Conservation (phyloP, 768 basidiomycete genomes). For the Suillus spraguei region DNA sequence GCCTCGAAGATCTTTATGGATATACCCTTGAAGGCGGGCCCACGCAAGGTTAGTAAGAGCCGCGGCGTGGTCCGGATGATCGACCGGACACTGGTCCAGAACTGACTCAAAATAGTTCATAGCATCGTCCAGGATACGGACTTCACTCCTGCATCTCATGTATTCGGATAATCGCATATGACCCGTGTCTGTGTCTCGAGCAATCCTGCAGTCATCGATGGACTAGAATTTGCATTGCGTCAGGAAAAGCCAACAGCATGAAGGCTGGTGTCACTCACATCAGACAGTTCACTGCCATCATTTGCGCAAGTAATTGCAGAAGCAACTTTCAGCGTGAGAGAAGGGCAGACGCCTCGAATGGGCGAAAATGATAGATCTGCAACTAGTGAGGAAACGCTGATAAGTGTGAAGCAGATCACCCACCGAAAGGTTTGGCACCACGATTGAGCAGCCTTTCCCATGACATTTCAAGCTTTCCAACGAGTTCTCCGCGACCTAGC, state of each 20-base stretch:
- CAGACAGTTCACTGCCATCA: background rate
- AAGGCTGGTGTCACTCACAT: background rate
- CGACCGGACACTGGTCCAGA: background rate
- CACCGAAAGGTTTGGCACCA: background rate
- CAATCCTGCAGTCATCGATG: background rate
- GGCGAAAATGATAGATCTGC: background rate
- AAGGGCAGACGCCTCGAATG: background rate
- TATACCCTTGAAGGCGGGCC: slow-evolving; percentile 22
- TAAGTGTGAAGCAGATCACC: background rate
- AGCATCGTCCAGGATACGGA: background rate
- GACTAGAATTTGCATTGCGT: background rate
- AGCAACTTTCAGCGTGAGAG: background rate
- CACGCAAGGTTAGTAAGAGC: slow-evolving; percentile 15
- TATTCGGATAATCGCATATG: background rate
- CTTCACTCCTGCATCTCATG: background rate
- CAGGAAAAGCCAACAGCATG: background rate
- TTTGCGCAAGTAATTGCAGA: background rate
- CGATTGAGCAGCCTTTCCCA: background rate
- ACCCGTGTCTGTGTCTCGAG: background rate
- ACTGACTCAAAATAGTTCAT: background rate
- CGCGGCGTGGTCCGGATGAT: background rate
- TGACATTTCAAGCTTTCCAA: background rate
- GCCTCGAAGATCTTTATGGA: slow-evolving; percentile 15
- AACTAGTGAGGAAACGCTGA: background rate
- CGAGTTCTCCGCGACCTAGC: background rate